phyloP scores from a whole-genome alignment of 2,329 filamentous ascomycete genomes.

The Fusarium sp. region DNA sequence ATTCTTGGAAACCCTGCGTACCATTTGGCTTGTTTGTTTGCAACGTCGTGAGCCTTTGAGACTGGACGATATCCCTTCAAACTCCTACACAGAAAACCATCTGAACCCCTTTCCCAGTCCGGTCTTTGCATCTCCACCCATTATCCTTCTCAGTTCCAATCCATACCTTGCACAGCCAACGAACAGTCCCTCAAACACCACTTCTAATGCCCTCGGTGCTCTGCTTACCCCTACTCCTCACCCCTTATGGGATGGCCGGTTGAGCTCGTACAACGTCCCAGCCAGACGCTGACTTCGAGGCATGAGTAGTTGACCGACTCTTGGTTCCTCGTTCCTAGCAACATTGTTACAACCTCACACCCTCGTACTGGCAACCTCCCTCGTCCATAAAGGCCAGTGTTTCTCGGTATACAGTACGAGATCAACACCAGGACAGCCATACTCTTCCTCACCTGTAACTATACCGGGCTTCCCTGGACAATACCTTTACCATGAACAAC shows the following conservation, averaged over 20 bases:
- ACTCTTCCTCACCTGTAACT: not conserved
- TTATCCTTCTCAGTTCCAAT: not conserved
- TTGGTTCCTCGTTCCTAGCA: not conserved
- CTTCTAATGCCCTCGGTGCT: not conserved
- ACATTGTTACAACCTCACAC: not conserved
- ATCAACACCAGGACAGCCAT: not conserved
- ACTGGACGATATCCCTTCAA: not conserved
- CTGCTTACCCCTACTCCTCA: not conserved
- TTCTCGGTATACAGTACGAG: slow-evolving; percentile 3
- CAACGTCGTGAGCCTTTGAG: not conserved
- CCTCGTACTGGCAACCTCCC: not conserved
- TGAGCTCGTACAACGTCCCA: not conserved
- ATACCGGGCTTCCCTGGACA: not conserved
- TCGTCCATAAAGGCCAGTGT: not conserved
- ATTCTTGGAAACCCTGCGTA: not conserved
- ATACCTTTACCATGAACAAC: slow-evolving; percentile 15
- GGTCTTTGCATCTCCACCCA: not conserved
- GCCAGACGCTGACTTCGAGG: slow-evolving; percentile 9
- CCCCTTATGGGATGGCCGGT: not conserved
- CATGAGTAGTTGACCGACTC: not conserved
- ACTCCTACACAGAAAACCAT: not conserved
- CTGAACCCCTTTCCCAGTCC: not conserved
- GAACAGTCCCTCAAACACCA: not conserved
- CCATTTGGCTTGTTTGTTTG: not conserved
- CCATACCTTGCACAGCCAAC: not conserved